These are phyloP conservation scores for Ensete glaucum DNA, from an alignment of 176 grass and related monocot genomes.

Conservation along the genomic window DNA sequence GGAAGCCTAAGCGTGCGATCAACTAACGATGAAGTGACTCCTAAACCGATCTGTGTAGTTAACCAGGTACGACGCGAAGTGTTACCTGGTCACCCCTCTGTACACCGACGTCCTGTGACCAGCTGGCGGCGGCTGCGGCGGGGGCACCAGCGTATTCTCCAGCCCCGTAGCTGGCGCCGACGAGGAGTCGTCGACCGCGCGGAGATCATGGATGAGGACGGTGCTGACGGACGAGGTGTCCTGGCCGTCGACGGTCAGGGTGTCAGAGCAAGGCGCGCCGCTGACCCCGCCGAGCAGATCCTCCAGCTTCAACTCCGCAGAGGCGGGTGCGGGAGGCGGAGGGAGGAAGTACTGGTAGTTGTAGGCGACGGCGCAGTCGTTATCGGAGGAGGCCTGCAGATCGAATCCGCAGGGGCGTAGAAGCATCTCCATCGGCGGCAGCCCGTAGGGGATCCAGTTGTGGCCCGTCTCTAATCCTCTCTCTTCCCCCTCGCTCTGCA, in stretches of 20 bases:
- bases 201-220: neutral
- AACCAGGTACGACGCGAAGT: neutral
- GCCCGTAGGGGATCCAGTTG: constrained; percentile 8
- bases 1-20: neutral
- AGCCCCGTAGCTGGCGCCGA: neutral
- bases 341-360: constrained; percentile 1
- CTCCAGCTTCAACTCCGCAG: neutral
- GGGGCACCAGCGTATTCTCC: neutral
- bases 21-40: neutral
- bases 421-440: constrained; percentile 13
- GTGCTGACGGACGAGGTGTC: constrained; percentile 1
- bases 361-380: neutral
- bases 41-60: neutral
- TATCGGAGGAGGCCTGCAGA: neutral
- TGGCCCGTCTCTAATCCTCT: neutral
- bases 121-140: neutral
- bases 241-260: neutral
- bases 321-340: neutral
- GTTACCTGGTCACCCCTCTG: constrained; percentile 5
- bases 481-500: neutral
- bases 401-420: neutral
- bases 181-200: neutral
- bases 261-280: neutral
- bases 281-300: neutral
- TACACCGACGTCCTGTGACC: neutral